These are phyloP conservation scores for Fraxinus latifolia DNA, from an alignment of 305 asterid species.

Conservation along the genomic window DNA sequence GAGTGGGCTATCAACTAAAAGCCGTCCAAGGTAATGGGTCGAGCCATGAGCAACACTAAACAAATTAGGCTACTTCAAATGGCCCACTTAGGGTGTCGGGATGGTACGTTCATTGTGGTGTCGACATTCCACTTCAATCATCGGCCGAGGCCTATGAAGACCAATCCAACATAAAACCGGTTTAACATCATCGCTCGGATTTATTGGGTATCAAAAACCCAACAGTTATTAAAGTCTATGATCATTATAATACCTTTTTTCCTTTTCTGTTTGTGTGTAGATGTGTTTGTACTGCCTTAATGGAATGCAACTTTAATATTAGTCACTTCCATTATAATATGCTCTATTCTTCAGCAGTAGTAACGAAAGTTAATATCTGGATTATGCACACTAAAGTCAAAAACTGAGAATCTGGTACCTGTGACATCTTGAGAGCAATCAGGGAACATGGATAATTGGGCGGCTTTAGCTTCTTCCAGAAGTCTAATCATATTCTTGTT, in stretches of 20 bases:
- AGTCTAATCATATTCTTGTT: conserved; percentile 61
- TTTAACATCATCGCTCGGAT: too few species aligned
- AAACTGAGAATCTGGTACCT: conserved; percentile 38
- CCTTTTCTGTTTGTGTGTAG: neutral
- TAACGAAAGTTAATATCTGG: neutral
- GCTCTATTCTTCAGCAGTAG: neutral
- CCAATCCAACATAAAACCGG: too few species aligned
- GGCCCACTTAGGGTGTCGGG: too few species aligned
- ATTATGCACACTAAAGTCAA: neutral
- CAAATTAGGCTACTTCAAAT: too few species aligned
- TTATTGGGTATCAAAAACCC: too few species aligned
- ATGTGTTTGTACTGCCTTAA: neutral
- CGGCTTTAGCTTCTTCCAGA: conserved; percentile 55
- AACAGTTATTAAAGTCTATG: neutral
- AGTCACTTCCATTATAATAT: neutral
- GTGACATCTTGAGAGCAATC: conserved; percentile 35
- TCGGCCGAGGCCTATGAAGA: too few species aligned
- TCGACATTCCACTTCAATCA: too few species aligned
- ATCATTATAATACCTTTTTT: neutral
- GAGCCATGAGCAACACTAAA: too few species aligned
- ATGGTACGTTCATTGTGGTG: too few species aligned
- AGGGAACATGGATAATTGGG: conserved; percentile 41
- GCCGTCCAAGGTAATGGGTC: too few species aligned
- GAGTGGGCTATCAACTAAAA: too few species aligned
- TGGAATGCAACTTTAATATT: neutral